Conservation (phyloP, 2,329 filamentous ascomycete genomes). For the Elsinoe necatrix region DNA sequence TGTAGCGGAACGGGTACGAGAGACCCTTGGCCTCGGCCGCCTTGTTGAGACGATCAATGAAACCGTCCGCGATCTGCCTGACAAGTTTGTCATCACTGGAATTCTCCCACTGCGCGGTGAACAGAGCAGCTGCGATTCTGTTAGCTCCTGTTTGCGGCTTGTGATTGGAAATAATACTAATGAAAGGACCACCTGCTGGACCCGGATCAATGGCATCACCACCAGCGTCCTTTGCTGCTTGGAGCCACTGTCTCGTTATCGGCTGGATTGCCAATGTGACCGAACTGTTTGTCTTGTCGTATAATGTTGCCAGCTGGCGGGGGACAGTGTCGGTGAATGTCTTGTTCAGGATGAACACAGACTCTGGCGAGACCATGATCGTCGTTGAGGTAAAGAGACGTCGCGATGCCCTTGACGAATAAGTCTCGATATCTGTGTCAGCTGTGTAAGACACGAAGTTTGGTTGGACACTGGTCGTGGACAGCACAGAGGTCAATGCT, state of each 20-base stretch:
- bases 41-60: background rate
- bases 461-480: background rate
- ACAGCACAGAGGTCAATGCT: background rate
- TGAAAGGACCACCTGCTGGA: background rate
- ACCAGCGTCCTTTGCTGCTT: background rate
- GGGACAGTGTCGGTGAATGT: background rate
- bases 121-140: background rate
- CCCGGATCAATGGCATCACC: constrained; percentile 7
- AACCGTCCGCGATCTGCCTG: background rate
- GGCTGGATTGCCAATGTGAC: background rate
- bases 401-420: background rate
- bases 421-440: background rate
- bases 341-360: background rate
- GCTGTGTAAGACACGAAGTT: background rate
- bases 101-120: background rate
- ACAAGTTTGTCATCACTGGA: background rate
- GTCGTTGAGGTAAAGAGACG: background rate
- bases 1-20: constrained; percentile 1
- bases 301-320: background rate
- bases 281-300: background rate
- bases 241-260: background rate
- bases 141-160: background rate
- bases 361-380: background rate
- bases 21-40: background rate
- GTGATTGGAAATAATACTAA: background rate